Conservation (phyloP, 148 eudicot genomes). For the Cornus suecica region DNA sequence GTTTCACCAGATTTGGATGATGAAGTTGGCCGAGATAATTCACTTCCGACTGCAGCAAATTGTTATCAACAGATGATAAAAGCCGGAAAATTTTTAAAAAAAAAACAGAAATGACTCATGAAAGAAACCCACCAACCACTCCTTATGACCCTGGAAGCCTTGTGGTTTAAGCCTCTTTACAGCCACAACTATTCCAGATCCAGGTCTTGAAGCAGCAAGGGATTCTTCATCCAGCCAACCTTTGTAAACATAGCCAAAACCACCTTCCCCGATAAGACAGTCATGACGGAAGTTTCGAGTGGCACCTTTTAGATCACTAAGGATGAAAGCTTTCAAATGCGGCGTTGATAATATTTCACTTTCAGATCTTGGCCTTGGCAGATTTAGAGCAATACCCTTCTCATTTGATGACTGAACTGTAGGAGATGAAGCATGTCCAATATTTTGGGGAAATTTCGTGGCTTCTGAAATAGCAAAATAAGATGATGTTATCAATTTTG, state of each 20-base stretch:
- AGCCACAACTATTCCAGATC: conserved; percentile 37
- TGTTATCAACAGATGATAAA: conserved; percentile 11
- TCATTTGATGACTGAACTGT: not conserved
- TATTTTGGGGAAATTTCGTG: conserved; percentile 1
- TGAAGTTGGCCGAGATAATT: conserved; percentile 45
- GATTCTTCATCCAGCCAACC: conserved; percentile 44
- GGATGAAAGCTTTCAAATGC: conserved; percentile 29
- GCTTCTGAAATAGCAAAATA: conserved; percentile 10
- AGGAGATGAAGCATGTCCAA: conserved; percentile 3
- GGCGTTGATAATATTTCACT: conserved; percentile 37
- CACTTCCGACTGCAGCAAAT: conserved; percentile 41
- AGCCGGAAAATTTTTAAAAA: not conserved
- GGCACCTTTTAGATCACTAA: conserved; percentile 32
- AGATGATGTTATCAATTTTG: not conserved
- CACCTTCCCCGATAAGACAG: conserved; percentile 45
- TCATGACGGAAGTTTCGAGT: conserved; percentile 33
- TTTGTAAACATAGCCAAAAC: conserved; percentile 44
- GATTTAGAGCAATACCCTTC: conserved; percentile 11
- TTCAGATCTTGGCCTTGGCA: conserved; percentile 33
- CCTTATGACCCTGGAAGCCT: conserved; percentile 47
- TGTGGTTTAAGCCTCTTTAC: conserved; percentile 41
- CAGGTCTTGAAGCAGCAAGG: conserved; percentile 31
- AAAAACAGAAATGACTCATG: not conserved
- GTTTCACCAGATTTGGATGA: conserved; percentile 54
- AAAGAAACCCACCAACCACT: conserved; percentile 48